phyloP scores from a whole-genome alignment of 1,284 basidiomycete species.

The Cutaneotrichosporon sp. region DNA sequence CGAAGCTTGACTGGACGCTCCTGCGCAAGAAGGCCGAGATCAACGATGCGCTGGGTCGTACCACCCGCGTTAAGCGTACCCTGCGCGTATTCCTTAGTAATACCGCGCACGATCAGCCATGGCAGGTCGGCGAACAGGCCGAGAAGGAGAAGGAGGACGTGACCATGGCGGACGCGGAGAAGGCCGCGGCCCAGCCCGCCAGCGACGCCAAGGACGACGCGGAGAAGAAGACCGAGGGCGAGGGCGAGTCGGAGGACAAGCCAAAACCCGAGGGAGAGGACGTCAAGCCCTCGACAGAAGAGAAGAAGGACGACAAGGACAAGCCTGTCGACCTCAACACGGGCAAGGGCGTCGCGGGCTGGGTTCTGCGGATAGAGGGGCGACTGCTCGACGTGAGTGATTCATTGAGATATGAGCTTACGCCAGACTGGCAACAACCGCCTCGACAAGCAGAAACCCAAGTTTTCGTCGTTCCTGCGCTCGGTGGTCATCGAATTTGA shows the following conservation, averaged over 20 bases:
- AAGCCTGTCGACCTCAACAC: constrained; percentile 52
- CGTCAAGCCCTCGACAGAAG: background rate
- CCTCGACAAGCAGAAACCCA: constrained; percentile 64
- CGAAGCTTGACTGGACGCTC: constrained; percentile 92
- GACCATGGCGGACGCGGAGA: constrained; percentile 7
- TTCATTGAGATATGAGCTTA: background rate
- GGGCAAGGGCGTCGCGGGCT: constrained; percentile 79
- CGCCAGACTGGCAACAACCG: constrained; percentile 54
- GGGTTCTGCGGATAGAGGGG: constrained; percentile 84
- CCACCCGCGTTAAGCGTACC: constrained; percentile 59
- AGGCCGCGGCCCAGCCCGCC: background rate
- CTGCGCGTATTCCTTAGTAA: constrained; percentile 84
- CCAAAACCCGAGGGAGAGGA: constrained; percentile 5
- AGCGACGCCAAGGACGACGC: background rate
- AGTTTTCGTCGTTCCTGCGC: constrained; percentile 83
- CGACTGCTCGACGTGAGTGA: constrained; percentile 59
- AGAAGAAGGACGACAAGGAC: constrained; percentile 2
- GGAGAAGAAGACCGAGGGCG: constrained; percentile 8
- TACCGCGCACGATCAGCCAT: constrained; percentile 75
- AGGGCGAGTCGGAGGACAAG: constrained; percentile 3
- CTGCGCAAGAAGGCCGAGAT: constrained; percentile 84
- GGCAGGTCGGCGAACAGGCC: constrained; percentile 57
- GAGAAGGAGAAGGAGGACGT: constrained; percentile 7
- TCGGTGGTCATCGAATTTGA: constrained; percentile 81
- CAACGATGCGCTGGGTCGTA: constrained; percentile 64